Conservation (phyloP, 352 stramenopile genomes). For the Globisporangium takayamanum region DNA sequence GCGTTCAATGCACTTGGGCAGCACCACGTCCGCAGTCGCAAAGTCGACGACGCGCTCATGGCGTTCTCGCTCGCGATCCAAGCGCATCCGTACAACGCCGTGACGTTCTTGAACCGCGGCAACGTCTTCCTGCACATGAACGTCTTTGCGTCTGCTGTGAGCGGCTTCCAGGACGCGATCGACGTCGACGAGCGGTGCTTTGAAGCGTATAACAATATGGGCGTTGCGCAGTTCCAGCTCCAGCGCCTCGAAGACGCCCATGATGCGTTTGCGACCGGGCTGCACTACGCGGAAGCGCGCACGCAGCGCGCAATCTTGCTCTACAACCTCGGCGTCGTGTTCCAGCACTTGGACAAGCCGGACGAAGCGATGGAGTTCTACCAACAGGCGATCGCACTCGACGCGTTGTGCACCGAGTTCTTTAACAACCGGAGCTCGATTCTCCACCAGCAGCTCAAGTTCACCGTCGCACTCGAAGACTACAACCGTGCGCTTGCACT, state of each 20-base stretch:
- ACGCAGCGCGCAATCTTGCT: slow-evolving; percentile 31
- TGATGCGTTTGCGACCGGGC: slow-evolving; percentile 27
- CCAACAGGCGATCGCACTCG: slow-evolving; percentile 38
- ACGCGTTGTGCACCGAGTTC: slow-evolving; percentile 33
- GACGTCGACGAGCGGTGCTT: slow-evolving; percentile 30
- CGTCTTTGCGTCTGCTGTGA: slow-evolving; percentile 27
- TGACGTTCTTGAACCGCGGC: slow-evolving; percentile 46
- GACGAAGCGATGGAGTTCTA: slow-evolving; percentile 48
- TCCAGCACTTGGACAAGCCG: slow-evolving; percentile 29
- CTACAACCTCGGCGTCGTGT: slow-evolving; percentile 40
- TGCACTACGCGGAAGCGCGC: slow-evolving; percentile 20
- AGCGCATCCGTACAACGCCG: slow-evolving; percentile 24
- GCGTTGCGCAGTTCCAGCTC: slow-evolving; percentile 33
- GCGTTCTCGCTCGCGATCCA: slow-evolving; percentile 49
- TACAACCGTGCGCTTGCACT: slow-evolving; percentile 41
- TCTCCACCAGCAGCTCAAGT: slow-evolving; percentile 46
- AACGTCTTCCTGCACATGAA: slow-evolving; percentile 44
- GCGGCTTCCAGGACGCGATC: slow-evolving; percentile 43
- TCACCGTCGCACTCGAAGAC: slow-evolving; percentile 41
- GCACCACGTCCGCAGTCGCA: slow-evolving; percentile 17
- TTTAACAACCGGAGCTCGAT: slow-evolving; percentile 56
- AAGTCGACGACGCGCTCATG: slow-evolving; percentile 42
- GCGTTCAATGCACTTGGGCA: slow-evolving; percentile 43
- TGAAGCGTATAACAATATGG: slow-evolving; percentile 42
- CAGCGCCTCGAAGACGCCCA: slow-evolving; percentile 43